A percentile compares a stretch with the other conserved stretches of the same genome.
phyloP scores from a whole-genome alignment of 2,329 filamentous ascomycete species.

The Aspergillus luchuensis region DNA sequence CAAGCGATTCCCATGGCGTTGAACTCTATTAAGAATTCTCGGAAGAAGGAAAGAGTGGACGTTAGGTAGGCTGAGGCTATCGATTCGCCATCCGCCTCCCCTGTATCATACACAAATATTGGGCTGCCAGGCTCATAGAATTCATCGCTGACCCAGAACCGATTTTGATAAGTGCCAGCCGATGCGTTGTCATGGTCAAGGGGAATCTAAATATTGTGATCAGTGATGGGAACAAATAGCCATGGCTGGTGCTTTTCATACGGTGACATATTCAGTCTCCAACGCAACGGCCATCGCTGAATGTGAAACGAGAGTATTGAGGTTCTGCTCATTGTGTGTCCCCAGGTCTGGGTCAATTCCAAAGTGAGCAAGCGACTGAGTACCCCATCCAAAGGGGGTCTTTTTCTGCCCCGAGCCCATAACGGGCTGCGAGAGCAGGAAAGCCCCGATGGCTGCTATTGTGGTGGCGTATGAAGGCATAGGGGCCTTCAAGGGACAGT shows the following conservation, averaged over 20 bases:
- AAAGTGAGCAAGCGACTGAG: neutral
- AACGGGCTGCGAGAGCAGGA: neutral
- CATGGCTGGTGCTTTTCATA: neutral
- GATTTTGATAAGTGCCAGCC: slow-evolving; percentile 56
- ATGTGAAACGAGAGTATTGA: neutral
- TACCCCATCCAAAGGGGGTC: neutral
- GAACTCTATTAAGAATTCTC: slow-evolving; percentile 37
- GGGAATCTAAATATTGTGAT: slow-evolving; percentile 27
- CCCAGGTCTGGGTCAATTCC: neutral
- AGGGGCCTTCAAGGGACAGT: neutral
- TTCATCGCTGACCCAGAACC: slow-evolving; percentile 57
- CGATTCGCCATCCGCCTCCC: slow-evolving; percentile 46
- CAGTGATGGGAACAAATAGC: neutral
- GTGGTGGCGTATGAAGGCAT: neutral
- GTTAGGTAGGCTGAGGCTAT: slow-evolving; percentile 12
- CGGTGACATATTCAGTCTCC: neutral
- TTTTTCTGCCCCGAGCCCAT: neutral
- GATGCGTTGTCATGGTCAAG: slow-evolving; percentile 36
- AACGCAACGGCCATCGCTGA: slow-evolving; percentile 1
- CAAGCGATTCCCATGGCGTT: slow-evolving; percentile 44
- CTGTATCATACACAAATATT: slow-evolving; percentile 52
- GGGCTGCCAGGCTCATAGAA: slow-evolving; percentile 59
- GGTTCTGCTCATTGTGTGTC: neutral
- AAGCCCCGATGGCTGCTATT: neutral
- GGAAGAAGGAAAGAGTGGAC: slow-evolving; percentile 30